phyloP scores from a whole-genome alignment of 371 early-diverging fungal species.

The Mortierella sp. region DNA sequence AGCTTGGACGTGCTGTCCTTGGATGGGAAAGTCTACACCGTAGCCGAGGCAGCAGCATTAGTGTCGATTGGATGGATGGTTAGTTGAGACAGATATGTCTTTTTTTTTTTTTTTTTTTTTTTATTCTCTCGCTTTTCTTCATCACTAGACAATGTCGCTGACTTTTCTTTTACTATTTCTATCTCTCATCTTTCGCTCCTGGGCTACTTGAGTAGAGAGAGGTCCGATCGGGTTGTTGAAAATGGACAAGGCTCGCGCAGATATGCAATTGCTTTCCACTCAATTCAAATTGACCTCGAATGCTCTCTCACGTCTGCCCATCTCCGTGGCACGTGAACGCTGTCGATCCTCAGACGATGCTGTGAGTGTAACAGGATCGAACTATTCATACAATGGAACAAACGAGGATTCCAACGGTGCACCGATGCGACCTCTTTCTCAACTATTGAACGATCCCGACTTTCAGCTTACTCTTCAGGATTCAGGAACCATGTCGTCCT shows the following conservation, averaged over 20 bases:
- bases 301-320: conserved; percentile 32
- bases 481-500: conserved; percentile 29
- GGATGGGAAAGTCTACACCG: conserved; percentile 58
- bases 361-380: conserved; percentile 15
- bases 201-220: conserved; percentile 15
- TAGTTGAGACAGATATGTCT: conserved; percentile 2
- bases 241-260: conserved; percentile 13
- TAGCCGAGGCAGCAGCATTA: conserved; percentile 15
- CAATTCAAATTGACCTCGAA: conserved; percentile 28
- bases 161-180: not conserved
- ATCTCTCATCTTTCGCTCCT: not conserved
- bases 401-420: conserved; percentile 17
- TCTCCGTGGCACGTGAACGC: conserved; percentile 30
- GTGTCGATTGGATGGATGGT: conserved; percentile 48
- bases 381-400: not conserved
- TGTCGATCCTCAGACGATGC: conserved; percentile 31
- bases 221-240: conserved; percentile 5
- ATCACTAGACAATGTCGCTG: not conserved
- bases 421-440: conserved; percentile 31
- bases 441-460: conserved; percentile 40
- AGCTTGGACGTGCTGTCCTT: conserved; percentile 60
- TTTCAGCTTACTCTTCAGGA: conserved; percentile 32
- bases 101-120: not conserved
- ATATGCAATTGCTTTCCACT: conserved; percentile 29
- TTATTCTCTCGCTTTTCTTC: not conserved